Evolutionary conservation across 345 rosid species (phyloP), one percentile per base, ranked within the genome.

Genomic region (Carallia brachiata): DNA sequence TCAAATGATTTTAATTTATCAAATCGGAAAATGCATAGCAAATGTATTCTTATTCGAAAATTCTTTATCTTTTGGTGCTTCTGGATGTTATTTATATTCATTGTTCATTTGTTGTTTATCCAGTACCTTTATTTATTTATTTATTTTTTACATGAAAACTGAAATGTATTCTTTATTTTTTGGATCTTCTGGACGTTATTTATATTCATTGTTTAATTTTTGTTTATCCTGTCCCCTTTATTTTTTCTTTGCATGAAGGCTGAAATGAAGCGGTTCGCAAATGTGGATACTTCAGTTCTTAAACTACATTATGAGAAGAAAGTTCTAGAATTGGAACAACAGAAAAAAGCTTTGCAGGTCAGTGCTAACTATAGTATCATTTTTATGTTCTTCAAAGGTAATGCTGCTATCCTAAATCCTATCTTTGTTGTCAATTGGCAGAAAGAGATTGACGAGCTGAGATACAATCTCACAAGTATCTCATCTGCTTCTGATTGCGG

Each of bases 281-380:
- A 73, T 83, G 82, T 61, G 72, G 98, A 93, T 64, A 85, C 93
- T 71, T 92, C 96, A 68, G 89, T 89, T 81, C 85, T 95, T 69
- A 92, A 85, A 82, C 93, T 89, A 79, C 99, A 95, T 75, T 95
- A 88, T 63, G 99, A 92, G 81, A 95, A 89, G 79, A 95, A 95
- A 80, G 89, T 92, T 58, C 82, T 82, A 19, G 98, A 95, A 44
- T 78, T 92, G 81, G 99, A 95, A 76, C 89, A 90, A 28, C 96
- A 92, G 76, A 95, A 95, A 79, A 88, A 77, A 62, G 66, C 79
- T 70, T 70, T 95, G 78, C 97, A 90, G 95, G 98, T 94, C 48
- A 55, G 83, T 77, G 52, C 57, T 56, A n/a, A 65, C 37, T 65
- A 7, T 13, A 48, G 37, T 39, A 39, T n/a, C 68, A 13, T 7